phyloP scores from a whole-genome alignment of 2,329 filamentous ascomycete genomes.

The Paraphoma chrysanthemicola region DNA sequence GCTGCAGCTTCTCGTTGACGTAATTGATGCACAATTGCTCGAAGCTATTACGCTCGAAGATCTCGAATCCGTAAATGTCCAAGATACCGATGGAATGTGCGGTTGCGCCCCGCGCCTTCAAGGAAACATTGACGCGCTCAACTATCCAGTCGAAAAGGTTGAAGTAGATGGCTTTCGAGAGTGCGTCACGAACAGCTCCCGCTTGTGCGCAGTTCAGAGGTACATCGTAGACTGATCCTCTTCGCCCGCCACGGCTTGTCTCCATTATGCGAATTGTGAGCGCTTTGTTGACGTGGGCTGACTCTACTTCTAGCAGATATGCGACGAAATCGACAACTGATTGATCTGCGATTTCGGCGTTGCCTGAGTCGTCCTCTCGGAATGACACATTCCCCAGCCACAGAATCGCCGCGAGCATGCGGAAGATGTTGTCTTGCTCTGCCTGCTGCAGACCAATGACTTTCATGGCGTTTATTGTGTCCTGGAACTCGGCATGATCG shows the following conservation, averaged over 20 bases:
- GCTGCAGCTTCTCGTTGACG: conserved; percentile 98
- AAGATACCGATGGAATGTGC: conserved; percentile 92
- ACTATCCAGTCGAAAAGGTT: conserved; percentile 99
- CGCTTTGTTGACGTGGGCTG: conserved; percentile 80
- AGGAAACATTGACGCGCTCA: conserved; percentile 84
- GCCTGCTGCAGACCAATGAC: conserved; percentile 86
- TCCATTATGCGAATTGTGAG: conserved; percentile 89
- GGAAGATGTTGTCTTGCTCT: conserved; percentile 96
- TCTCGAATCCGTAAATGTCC: conserved; percentile 99
- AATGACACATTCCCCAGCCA: conserved; percentile 97
- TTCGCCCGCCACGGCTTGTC: conserved; percentile 69
- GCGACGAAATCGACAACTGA: conserved; percentile 94
- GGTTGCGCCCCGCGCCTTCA: conserved; percentile 77
- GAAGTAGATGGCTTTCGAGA: conserved; percentile 95
- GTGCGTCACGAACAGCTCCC: conserved; percentile 82
- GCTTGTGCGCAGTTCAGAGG: conserved; percentile 90
- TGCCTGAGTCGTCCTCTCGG: conserved; percentile 84
- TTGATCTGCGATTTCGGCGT: conserved; percentile 84
- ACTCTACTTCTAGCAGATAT: conserved; percentile 88
- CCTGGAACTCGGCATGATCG: conserved; percentile 84
- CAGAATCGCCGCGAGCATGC: conserved; percentile 87
- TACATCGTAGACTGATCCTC: conserved; percentile 73
- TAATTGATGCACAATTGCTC: conserved; percentile 99
- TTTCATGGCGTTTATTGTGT: conserved; percentile 93
- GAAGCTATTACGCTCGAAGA: conserved; percentile 98